These are phyloP conservation scores for Penicillium soppii DNA, from an alignment of 495 filamentous ascomycete genomes.

Conservation along the genomic window DNA sequence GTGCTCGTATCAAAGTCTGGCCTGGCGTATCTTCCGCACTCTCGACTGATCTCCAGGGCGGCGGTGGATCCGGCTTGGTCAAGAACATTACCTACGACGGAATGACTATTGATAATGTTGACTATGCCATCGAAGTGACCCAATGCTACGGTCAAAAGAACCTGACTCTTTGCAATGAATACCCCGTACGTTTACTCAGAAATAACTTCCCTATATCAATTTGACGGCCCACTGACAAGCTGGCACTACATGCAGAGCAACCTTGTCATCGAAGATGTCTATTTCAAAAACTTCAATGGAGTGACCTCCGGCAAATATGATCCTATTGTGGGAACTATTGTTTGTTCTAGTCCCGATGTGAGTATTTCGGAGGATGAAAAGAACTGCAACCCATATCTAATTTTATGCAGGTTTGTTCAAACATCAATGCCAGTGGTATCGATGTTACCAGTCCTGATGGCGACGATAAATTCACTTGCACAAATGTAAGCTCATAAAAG, in stretches of 20 bases:
- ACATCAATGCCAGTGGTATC: conserved; percentile 52
- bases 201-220: background rate
- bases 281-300: conserved; percentile 54
- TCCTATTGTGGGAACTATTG: conserved; percentile 53
- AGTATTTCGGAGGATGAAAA: conserved; percentile 6
- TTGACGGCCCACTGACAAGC: background rate
- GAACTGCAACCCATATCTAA: background rate
- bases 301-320: conserved; percentile 51
- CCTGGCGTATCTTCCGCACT: conserved; percentile 51
- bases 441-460: conserved; percentile 52
- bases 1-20: conserved; percentile 73
- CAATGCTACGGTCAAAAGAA: conserved; percentile 68
- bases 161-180: conserved; percentile 58
- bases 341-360: conserved; percentile 54
- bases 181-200: conserved; percentile 37
- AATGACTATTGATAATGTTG: conserved; percentile 56
- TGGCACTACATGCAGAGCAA: conserved; percentile 34
- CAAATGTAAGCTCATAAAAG: conserved; percentile 41
- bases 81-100: conserved; percentile 57
- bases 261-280: conserved; percentile 56
- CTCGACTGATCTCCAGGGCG: conserved; percentile 58
- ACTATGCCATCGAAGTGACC: conserved; percentile 64
- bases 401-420: conserved; percentile 44
- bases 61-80: conserved; percentile 56
- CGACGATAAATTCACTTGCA: conserved; percentile 49